Percentiles rank a stretch among this genome's conserved stretches.
Evolutionary conservation across 1,284 basidiomycete species (phyloP).

Genomic region (Singerocomus inundabilis): DNA sequence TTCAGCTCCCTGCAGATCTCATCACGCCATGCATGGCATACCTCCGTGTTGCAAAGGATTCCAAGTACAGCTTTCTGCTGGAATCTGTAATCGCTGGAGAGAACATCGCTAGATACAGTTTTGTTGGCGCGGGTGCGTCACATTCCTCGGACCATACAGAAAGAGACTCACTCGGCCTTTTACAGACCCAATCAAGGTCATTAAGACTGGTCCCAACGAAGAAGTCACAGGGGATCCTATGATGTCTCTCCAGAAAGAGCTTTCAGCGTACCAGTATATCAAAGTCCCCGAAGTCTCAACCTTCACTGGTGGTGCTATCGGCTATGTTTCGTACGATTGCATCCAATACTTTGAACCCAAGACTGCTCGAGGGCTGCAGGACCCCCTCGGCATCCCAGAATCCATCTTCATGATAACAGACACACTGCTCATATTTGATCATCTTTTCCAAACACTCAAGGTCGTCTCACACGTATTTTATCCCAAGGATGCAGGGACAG

Average conservation of each 20-base stretch:
- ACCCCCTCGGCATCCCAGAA: slow-evolving; percentile 86
- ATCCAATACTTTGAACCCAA: slow-evolving; percentile 97
- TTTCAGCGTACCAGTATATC: slow-evolving; percentile 86
- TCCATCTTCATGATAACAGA: slow-evolving; percentile 97
- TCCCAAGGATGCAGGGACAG: slow-evolving; percentile 60
- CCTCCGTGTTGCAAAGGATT: slow-evolving; percentile 88
- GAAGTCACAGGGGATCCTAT: slow-evolving; percentile 89
- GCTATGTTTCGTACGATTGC: slow-evolving; percentile 96
- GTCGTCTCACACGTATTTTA: slow-evolving; percentile 95
- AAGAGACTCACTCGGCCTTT: not conserved
- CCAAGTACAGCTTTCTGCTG: slow-evolving; percentile 89
- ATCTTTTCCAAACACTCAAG: slow-evolving; percentile 93
- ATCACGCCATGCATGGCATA: slow-evolving; percentile 98
- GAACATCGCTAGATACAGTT: slow-evolving; percentile 91
- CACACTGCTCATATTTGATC: slow-evolving; percentile 94
- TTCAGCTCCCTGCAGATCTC: slow-evolving; percentile 92
- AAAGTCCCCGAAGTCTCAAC: slow-evolving; percentile 89
- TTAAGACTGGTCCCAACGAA: slow-evolving; percentile 86
- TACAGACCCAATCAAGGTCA: slow-evolving; percentile 87
- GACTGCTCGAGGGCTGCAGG: slow-evolving; percentile 71
- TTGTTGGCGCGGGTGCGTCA: slow-evolving; percentile 89
- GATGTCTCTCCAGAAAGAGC: slow-evolving; percentile 80
- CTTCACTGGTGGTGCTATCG: slow-evolving; percentile 97
- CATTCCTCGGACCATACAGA: not conserved
- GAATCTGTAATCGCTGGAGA: slow-evolving; percentile 93